phyloP scores from a whole-genome alignment of 2,329 filamentous ascomycete genomes.

The Microcyclosporella mali region DNA sequence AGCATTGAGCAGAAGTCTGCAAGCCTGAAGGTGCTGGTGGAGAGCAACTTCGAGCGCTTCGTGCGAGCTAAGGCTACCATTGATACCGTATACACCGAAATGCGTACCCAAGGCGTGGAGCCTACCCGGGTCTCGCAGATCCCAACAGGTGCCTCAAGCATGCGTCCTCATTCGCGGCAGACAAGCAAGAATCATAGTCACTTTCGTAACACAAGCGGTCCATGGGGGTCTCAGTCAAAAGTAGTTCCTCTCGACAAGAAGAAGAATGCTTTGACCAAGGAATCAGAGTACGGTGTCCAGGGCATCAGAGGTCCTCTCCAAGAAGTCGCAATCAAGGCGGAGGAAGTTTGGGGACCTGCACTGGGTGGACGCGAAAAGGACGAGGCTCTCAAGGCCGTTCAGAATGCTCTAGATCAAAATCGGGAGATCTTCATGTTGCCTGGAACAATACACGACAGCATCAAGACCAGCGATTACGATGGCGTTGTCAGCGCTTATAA shows the following conservation, averaged over 20 bases:
- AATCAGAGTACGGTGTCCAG: slow-evolving; percentile 82
- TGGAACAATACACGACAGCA: slow-evolving; percentile 69
- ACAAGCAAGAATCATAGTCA: slow-evolving; percentile 55
- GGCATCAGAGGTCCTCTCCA: slow-evolving; percentile 83
- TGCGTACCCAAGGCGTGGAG: slow-evolving; percentile 66
- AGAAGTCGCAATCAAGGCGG: slow-evolving; percentile 86
- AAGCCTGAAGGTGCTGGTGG: slow-evolving; percentile 89
- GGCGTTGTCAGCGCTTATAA: slow-evolving; percentile 79
- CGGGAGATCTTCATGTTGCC: slow-evolving; percentile 78
- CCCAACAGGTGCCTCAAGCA: slow-evolving; percentile 7
- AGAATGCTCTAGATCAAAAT: slow-evolving; percentile 70
- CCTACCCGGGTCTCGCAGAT: slow-evolving; percentile 14
- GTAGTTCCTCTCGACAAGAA: slow-evolving; percentile 50
- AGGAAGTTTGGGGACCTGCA: slow-evolving; percentile 95
- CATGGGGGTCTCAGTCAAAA: slow-evolving; percentile 35
- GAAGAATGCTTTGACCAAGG: slow-evolving; percentile 87
- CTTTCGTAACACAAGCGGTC: slow-evolving; percentile 33
- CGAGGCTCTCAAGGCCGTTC: slow-evolving; percentile 72
- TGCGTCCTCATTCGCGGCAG: slow-evolving; percentile 56
- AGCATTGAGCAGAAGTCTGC: slow-evolving; percentile 98
- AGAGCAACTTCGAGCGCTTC: slow-evolving; percentile 97
- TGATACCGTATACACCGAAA: slow-evolving; percentile 97
- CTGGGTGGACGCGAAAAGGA: slow-evolving; percentile 87
- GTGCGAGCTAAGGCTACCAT: slow-evolving; percentile 96
- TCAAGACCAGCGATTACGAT: slow-evolving; percentile 88